Base-by-base conservation (phyloP, 148 eudicot species). In the Chenopodium berlandieri region DNA sequence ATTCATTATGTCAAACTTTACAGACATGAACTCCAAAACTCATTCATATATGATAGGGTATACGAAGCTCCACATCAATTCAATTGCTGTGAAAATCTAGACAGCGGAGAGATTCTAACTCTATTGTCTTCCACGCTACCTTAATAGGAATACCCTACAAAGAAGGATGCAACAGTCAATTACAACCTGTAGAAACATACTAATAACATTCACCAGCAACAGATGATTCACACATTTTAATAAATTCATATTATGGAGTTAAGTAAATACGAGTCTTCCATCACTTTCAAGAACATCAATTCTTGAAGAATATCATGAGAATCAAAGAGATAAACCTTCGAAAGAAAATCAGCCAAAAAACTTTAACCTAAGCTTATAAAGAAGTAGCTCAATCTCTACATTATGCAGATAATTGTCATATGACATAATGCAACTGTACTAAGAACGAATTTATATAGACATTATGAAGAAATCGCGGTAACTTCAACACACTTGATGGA, bases 1-100 rank as follows among this genome's bases (percentile, higher is more conserved):
- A 60, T 85, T 85, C 83, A 76, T 82, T 47, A 48, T 75, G 22
- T 14, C 46, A 65, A n/a, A 62, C 0, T 13, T 81, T 54, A 27
- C 54, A 52, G 17, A 47, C 79, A 78, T 27, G 54, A n/a, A 23
- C 68, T 62, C 68, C 47, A 67, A 46, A 32, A 50, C 25, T 44
- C n/a, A 70, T 30, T 46, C 79, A 73, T 13, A 25, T 2, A 63
- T 19, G 67, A 31, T 46, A n/a, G 8, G 64, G 17, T 50, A 60
- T 23, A 30, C 12, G 79, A 48, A 84, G 60, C 12, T 27, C 7
- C 22, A 22, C 8, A 20, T 48, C 4, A 22, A 10, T 37, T 72
- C 34, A 19, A 6, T 0, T 12, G 69, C 46, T 27, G 47, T 23
- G 75, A 52, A 22, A 9, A 50, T 32, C 25, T 9, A 75, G 20